These are phyloP conservation scores for Kwoniella dejecticola DNA, from an alignment of 768 basidiomycete species.

Conservation along the genomic window DNA sequence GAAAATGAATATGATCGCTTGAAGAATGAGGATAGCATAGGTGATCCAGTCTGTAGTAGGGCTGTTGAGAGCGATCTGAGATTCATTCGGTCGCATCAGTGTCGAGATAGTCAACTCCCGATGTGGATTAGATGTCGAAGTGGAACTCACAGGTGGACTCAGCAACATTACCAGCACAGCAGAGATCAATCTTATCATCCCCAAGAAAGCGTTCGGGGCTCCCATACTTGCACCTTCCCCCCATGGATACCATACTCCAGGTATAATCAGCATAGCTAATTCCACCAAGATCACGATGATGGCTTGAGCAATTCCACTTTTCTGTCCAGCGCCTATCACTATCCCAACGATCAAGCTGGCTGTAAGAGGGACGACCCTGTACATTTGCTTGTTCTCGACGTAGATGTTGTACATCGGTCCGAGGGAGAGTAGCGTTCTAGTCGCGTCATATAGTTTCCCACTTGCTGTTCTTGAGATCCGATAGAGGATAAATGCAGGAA, in stretches of 20 bases:
- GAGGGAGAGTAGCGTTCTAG: conserved; percentile 80
- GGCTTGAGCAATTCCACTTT: conserved; percentile 86
- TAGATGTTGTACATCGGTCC: conserved; percentile 96
- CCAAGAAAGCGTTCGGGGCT: conserved; percentile 87
- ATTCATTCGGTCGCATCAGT: no score
- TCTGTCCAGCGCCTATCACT: conserved; percentile 85
- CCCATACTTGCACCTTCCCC: conserved; percentile 97
- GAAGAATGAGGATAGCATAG: conserved; percentile 83
- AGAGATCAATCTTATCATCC: conserved; percentile 83
- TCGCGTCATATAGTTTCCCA: conserved; percentile 92
- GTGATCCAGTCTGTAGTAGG: conserved; percentile 89
- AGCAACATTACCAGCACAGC: conserved; percentile 88
- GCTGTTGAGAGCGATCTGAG: conserved; percentile 77
- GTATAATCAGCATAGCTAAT: conserved; percentile 79
- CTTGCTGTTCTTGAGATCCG: conserved; percentile 79
- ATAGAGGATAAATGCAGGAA: conserved; percentile 73
- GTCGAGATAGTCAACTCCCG: no score
- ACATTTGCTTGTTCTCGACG: conserved; percentile 84
- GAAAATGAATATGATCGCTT: conserved; percentile 77
- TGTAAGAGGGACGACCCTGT: conserved; percentile 75
- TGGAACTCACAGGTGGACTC: conserved; percentile 72
- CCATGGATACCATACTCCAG: conserved; percentile 95
- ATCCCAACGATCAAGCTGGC: conserved; percentile 81
- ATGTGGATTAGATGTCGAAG: neutral
- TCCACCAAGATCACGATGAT: conserved; percentile 87